These are phyloP conservation scores for Trichoderma sp. DNA, from an alignment of 2,329 filamentous ascomycete species.

Conservation along the genomic window DNA sequence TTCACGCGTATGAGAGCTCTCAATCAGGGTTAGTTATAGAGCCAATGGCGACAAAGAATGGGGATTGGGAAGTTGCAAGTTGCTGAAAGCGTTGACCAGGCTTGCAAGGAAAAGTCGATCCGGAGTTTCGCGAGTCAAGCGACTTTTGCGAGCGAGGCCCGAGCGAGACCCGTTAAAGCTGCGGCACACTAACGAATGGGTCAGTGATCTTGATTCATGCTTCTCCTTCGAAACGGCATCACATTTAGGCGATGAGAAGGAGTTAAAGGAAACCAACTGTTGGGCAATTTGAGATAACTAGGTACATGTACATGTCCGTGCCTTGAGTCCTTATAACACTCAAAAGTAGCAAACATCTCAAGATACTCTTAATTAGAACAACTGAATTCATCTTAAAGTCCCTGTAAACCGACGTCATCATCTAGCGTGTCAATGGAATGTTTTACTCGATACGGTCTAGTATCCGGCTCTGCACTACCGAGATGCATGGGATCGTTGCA, in stretches of 20 bases:
- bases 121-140: background rate
- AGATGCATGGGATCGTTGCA: background rate
- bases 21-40: background rate
- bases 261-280: rapidly evolving
- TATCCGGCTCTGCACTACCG: background rate
- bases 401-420: background rate
- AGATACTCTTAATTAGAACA: background rate
- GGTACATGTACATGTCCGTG: background rate
- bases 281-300: background rate
- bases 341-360: background rate
- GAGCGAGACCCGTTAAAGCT: background rate
- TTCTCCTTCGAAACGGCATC: background rate
- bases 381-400: background rate
- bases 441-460: background rate
- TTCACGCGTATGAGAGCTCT: background rate
- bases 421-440: background rate
- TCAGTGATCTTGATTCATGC: background rate
- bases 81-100: background rate
- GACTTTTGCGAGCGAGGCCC: background rate
- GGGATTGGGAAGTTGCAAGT: background rate
- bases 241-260: background rate
- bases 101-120: no score
- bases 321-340: background rate
- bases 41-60: background rate
- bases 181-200: background rate